These are phyloP conservation scores for Lipomyces anomalus DNA, from an alignment of 805 yeast species.

Conservation along the genomic window DNA sequence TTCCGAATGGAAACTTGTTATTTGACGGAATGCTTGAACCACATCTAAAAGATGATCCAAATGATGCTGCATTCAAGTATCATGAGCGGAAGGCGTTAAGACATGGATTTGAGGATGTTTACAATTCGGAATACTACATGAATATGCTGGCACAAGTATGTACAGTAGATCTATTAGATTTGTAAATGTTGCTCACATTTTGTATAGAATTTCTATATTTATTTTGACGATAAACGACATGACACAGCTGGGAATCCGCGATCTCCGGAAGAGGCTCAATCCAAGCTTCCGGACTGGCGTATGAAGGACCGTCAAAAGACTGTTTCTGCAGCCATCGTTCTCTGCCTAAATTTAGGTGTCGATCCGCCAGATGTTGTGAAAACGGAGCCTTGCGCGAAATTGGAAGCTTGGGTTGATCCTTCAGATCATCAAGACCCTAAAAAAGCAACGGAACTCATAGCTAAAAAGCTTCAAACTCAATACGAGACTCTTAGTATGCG, in stretches of 20 bases:
- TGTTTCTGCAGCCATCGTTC: conserved; percentile 82
- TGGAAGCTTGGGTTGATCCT: conserved; percentile 94
- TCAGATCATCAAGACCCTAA: conserved; percentile 72
- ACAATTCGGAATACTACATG: conserved; percentile 48
- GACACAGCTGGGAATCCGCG: conserved; percentile 80
- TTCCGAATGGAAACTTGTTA: not conserved
- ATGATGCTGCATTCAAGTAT: conserved; percentile 24
- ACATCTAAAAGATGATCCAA: conserved; percentile 15
- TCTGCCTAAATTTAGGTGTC: conserved; percentile 88
- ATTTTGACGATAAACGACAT: conserved; percentile 88
- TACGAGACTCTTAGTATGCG: conserved; percentile 84
- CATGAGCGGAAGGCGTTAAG: conserved; percentile 30
- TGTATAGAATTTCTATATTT: conserved; percentile 60
- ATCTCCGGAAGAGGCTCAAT: conserved; percentile 40
- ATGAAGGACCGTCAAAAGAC: conserved; percentile 89
- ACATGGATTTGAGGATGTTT: conserved; percentile 57
- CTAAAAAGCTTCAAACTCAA: conserved; percentile 78
- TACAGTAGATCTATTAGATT: not conserved
- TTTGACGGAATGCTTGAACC: not conserved
- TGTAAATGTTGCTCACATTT: conserved; percentile 4
- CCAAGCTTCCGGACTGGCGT: conserved; percentile 76
- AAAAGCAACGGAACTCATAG: conserved; percentile 86
- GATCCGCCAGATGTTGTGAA: conserved; percentile 95
- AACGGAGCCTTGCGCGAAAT: conserved; percentile 85
- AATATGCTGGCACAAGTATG: conserved; percentile 41